phyloP scores from a whole-genome alignment of 495 filamentous ascomycete genomes.

The Daldinia concentrica region DNA sequence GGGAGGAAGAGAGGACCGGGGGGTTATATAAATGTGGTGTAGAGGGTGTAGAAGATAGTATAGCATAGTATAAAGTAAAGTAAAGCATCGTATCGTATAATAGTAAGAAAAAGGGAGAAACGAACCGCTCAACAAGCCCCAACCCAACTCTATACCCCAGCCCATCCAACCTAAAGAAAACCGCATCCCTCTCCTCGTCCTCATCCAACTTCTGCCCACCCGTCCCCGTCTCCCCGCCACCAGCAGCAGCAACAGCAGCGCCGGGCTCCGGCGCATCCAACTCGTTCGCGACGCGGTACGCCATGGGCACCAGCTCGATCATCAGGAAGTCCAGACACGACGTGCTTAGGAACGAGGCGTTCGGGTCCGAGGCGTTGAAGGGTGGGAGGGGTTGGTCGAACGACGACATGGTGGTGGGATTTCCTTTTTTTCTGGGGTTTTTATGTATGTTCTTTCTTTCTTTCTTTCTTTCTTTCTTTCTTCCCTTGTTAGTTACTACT shows the following conservation, averaged over 20 bases:
- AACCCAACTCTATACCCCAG: constrained; percentile 93
- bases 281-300: constrained; percentile 77
- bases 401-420: constrained; percentile 65
- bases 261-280: constrained; percentile 50
- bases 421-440: too few species aligned
- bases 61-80: too few species aligned
- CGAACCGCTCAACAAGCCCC: constrained; percentile 87
- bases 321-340: constrained; percentile 91
- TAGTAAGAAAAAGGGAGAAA: constrained; percentile 1
- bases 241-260: neutral
- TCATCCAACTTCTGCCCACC: constrained; percentile 60
- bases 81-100: too few species aligned
- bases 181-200: constrained; percentile 81
- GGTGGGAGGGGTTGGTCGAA: constrained; percentile 76
- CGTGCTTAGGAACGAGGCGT: constrained; percentile 77
- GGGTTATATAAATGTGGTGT: too few species aligned
- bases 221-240: neutral
- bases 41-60: too few species aligned
- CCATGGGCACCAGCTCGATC: constrained; percentile 95
- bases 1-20: too few species aligned
- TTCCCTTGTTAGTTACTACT: neutral
- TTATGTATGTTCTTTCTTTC: too few species aligned
- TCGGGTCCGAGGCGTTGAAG: constrained; percentile 78
- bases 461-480: too few species aligned
- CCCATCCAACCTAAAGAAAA: constrained; percentile 83